phyloP scores from a whole-genome alignment of 495 filamentous ascomycete species.

The Chaetomium cochliodes region DNA sequence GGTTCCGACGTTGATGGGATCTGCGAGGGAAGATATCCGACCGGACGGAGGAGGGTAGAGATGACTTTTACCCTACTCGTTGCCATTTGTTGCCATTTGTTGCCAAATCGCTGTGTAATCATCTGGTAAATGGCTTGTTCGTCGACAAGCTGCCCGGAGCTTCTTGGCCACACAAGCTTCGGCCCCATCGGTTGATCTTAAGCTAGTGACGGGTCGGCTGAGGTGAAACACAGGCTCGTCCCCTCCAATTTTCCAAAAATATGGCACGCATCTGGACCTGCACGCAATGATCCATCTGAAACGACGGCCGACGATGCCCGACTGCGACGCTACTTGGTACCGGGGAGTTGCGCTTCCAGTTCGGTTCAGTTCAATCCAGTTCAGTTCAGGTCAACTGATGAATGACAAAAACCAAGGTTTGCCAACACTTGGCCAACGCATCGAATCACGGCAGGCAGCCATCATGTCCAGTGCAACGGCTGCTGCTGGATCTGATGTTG shows the following conservation, averaged over 20 bases:
- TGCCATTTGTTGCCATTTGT: too few relatives aligned
- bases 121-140: background rate
- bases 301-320: conserved; percentile 5
- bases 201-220: background rate
- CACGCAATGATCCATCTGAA: conserved; percentile 10
- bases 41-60: too few relatives aligned
- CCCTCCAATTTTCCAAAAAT: conserved; percentile 25
- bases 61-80: too few relatives aligned
- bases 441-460: background rate
- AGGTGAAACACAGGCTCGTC: conserved; percentile 21
- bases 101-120: background rate
- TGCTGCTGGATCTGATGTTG: conserved; percentile 4
- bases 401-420: too few relatives aligned
- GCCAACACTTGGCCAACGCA: background rate
- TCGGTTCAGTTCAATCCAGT: background rate
- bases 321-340: background rate
- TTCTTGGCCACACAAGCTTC: background rate
- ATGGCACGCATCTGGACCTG: conserved; percentile 6
- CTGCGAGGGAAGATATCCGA: background rate
- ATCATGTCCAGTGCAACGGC: background rate
- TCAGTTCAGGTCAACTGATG: too few relatives aligned
- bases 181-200: background rate
- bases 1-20: background rate
- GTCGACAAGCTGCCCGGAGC: background rate
- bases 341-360: too few relatives aligned